Percentiles rank a stretch among this genome's conserved stretches.
Evolutionary conservation across 2,329 filamentous ascomycete genomes (phyloP).

Genomic region (Ophiognomonia clavigignenti-juglandacearum): DNA sequence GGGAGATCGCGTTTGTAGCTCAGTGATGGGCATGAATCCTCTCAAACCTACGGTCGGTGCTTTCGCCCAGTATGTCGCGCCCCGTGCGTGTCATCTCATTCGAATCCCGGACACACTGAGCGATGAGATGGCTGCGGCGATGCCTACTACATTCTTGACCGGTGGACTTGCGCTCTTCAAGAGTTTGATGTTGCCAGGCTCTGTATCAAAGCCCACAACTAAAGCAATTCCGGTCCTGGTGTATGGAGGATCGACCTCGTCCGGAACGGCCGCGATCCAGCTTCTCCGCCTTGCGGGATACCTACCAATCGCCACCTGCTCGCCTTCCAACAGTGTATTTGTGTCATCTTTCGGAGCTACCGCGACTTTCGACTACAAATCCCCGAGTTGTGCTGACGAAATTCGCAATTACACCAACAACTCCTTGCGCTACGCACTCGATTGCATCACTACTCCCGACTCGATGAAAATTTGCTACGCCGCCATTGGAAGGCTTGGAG

Average conservation of each 20-base stretch:
- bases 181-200: neutral
- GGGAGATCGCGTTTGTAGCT: conserved; percentile 18
- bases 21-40: conserved; percentile 10
- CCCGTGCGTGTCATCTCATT: neutral
- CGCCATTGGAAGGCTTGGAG: neutral
- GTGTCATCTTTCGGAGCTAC: conserved; percentile 42
- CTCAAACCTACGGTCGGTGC: neutral
- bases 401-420: conserved; percentile 42
- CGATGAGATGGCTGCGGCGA: neutral
- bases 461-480: conserved; percentile 5
- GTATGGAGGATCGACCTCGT: neutral
- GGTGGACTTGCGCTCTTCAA: neutral
- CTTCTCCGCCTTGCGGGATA: neutral
- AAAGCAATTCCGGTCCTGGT: conserved; percentile 15
- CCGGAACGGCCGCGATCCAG: neutral
- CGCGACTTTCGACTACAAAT: conserved; percentile 45
- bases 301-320: conserved; percentile 20
- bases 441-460: conserved; percentile 33
- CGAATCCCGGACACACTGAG: neutral
- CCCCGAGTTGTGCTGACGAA: conserved; percentile 36
- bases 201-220: neutral
- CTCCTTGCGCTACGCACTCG: conserved; percentile 38
- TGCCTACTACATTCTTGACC: neutral
- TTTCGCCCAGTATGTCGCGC: neutral
- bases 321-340: conserved; percentile 42